A percentile compares a stretch with the other conserved stretches of the same genome.
These are phyloP conservation scores for Jamesozyma hellenica DNA, from an alignment of 805 yeast genomes.

Conservation along the genomic window DNA sequence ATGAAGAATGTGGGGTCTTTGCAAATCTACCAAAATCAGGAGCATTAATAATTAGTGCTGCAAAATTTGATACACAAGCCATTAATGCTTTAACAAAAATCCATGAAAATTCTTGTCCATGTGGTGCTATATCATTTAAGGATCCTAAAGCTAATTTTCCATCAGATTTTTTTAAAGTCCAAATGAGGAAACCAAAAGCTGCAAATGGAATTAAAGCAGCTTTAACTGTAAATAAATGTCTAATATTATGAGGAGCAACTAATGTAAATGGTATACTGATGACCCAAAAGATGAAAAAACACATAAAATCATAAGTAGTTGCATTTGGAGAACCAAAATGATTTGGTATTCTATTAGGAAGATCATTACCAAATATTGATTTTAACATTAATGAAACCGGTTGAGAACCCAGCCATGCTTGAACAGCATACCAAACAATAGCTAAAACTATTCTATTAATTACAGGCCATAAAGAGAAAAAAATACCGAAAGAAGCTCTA, in stretches of 20 bases:
- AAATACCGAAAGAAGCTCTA: slow-evolving; percentile 72
- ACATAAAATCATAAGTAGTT: slow-evolving; percentile 56
- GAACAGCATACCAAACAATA: slow-evolving; percentile 77
- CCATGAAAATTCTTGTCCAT: slow-evolving; percentile 6
- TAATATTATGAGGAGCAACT: slow-evolving; percentile 66
- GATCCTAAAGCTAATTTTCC: slow-evolving; percentile 32
- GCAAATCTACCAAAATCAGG: slow-evolving; percentile 80
- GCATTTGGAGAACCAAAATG: slow-evolving; percentile 46
- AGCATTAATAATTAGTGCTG: slow-evolving; percentile 69
- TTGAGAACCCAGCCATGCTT: slow-evolving; percentile 71
- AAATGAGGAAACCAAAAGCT: slow-evolving; percentile 65
- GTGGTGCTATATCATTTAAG: slow-evolving; percentile 5
- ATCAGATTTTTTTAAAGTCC: slow-evolving; percentile 70
- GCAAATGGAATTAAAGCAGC: slow-evolving; percentile 68
- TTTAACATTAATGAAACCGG: slow-evolving; percentile 67
- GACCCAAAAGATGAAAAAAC: slow-evolving; percentile 71
- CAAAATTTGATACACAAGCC: slow-evolving; percentile 71
- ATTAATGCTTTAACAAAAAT: slow-evolving; percentile 53
- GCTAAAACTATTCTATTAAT: slow-evolving; percentile 78
- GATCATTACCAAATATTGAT: slow-evolving; percentile 57
- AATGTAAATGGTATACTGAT: slow-evolving; percentile 65
- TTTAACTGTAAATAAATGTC: slow-evolving; percentile 73
- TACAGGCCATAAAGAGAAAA: slow-evolving; percentile 78
- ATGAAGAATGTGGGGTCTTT: slow-evolving; percentile 35
- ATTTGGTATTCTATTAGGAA: slow-evolving; percentile 51